Evolutionary conservation across 2,329 filamentous ascomycete genomes (phyloP).

Genomic region (Graphium sp.): DNA sequence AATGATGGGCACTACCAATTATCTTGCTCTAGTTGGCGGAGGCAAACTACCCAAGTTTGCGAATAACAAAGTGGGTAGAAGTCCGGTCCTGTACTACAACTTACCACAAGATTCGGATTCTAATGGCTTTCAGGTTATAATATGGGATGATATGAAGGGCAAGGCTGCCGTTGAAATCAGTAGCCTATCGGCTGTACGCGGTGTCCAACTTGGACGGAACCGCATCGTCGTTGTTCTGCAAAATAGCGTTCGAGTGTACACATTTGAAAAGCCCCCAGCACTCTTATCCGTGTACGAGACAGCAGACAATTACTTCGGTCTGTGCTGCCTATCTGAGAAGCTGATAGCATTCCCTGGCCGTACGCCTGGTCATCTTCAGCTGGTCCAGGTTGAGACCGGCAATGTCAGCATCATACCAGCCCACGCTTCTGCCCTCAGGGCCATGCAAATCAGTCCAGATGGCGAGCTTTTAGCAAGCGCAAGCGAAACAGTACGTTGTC

Average conservation of each 20-base stretch:
- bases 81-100: not conserved
- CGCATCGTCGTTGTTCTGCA: conserved; percentile 68
- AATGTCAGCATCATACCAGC: conserved; percentile 91
- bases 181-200: conserved; percentile 63
- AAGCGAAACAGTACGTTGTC: conserved; percentile 45
- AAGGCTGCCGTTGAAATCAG: conserved; percentile 62
- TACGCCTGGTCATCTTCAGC: conserved; percentile 72
- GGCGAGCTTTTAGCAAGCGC: conserved; percentile 75
- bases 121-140: conserved; percentile 40
- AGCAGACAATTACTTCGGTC: conserved; percentile 63
- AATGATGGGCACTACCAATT: conserved; percentile 78
- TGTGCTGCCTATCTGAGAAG: conserved; percentile 61
- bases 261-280: conserved; percentile 55
- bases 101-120: not conserved
- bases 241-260: conserved; percentile 68
- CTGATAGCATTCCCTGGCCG: conserved; percentile 76
- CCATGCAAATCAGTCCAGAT: conserved; percentile 64
- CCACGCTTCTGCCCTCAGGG: conserved; percentile 63
- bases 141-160: conserved; percentile 80
- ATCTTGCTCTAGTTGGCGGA: conserved; percentile 77
- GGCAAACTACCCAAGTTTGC: conserved; percentile 74
- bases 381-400: conserved; percentile 60
- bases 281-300: conserved; percentile 69
- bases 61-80: conserved; percentile 53
- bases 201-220: conserved; percentile 59